Evolutionary conservation across 225 moss, liverwort and hornwort genomes (phyloP).

Genomic region (Thuidium tamariscinum): DNA sequence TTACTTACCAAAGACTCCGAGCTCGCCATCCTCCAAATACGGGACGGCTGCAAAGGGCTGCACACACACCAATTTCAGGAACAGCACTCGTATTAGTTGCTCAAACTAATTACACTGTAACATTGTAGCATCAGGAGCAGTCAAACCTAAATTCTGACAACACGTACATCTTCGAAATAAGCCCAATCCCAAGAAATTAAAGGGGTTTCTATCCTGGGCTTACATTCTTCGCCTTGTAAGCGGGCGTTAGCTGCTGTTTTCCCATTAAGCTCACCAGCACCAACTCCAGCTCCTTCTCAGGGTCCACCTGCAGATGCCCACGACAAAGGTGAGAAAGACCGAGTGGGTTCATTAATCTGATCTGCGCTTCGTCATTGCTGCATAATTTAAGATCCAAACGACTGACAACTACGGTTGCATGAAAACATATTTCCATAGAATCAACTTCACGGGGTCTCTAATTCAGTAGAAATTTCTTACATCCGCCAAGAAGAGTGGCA

Average conservation of each 20-base stretch:
- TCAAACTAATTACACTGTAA: background rate
- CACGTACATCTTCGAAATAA: background rate
- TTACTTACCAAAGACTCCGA: background rate
- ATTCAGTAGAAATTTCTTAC: background rate
- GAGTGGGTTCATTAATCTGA: background rate
- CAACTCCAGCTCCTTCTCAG: constrained; percentile 16
- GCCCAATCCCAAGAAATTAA: background rate
- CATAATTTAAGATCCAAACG: background rate
- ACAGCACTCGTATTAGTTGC: background rate
- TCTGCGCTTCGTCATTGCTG: background rate
- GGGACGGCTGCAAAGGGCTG: constrained; percentile 19
- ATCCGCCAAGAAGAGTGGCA: constrained; percentile 6
- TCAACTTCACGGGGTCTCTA: background rate
- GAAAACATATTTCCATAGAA: background rate
- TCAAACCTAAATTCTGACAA: background rate
- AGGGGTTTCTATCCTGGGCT: no score
- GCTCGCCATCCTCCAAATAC: constrained; percentile 23
- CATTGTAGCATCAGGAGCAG: background rate
- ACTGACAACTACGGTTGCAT: background rate
- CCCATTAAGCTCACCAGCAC: constrained; percentile 2
- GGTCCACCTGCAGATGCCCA: constrained; percentile 12
- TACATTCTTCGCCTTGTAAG: constrained; percentile 24
- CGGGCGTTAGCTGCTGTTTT: background rate
- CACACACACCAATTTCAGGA: background rate
- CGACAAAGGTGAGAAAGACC: background rate